Evolutionary conservation across 2,329 filamentous ascomycete genomes (phyloP).

Genomic region (Rasamsonia emersonii): DNA sequence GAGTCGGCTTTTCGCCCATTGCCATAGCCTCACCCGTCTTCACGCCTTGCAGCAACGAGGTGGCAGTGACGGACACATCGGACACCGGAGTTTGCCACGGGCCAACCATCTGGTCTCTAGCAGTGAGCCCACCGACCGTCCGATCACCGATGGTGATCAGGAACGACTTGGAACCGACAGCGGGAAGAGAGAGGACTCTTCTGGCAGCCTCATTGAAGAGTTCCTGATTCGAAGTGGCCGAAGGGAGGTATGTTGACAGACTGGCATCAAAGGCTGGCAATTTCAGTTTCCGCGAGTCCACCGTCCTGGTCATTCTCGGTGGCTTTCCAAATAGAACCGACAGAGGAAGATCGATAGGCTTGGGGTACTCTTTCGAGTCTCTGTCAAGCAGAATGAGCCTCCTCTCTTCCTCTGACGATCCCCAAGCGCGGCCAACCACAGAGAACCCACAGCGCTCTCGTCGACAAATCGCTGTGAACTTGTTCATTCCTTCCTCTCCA

Average conservation of each 20-base stretch:
- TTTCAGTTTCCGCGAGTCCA: constrained; percentile 58
- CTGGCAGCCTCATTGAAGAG: constrained; percentile 63
- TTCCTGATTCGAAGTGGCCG: constrained; percentile 39
- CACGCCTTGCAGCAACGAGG: constrained; percentile 63
- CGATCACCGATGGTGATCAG: constrained; percentile 94
- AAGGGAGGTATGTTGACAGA: constrained; percentile 58
- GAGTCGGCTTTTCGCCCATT: constrained; percentile 83
- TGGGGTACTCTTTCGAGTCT: constrained; percentile 64
- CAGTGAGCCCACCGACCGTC: constrained; percentile 79
- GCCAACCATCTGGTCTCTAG: constrained; percentile 90
- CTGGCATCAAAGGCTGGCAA: constrained; percentile 67
- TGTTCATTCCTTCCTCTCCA: constrained; percentile 68
- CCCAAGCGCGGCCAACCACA: constrained; percentile 70
- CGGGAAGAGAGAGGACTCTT: constrained; percentile 72
- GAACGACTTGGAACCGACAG: constrained; percentile 95
- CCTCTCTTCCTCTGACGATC: constrained; percentile 56
- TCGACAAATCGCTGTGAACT: constrained; percentile 58
- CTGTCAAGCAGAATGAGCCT: constrained; percentile 73
- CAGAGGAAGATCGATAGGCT: constrained; percentile 84
- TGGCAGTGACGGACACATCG: constrained; percentile 86
- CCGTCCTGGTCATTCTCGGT: constrained; percentile 68
- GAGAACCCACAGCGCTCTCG: constrained; percentile 90
- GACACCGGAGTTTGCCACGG: constrained; percentile 93
- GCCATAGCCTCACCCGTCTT: constrained; percentile 92
- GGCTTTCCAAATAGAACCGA: constrained; percentile 79